Base-by-base conservation (phyloP, 306 rosid species). In the Carpinus viminea region DNA sequence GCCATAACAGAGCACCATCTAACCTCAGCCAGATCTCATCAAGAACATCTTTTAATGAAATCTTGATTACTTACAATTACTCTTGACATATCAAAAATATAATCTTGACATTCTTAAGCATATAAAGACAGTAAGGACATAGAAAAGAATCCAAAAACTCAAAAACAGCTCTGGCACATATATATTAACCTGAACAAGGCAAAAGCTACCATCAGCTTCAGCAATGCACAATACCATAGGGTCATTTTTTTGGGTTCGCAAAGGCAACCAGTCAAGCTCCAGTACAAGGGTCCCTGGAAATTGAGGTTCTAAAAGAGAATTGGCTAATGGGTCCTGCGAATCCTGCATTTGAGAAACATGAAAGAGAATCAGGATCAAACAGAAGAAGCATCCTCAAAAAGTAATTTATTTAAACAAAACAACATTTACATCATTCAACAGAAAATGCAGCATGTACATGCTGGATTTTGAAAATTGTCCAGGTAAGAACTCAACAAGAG, bases 201-300 rank as follows among this genome's bases (percentile, higher is more conserved):
- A 96, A 86, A 93, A 95, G 86, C 94, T 95, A 89, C 99, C 74
- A 90, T 95, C 99, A 76, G 97, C 96, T 82, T 98, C 99, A 75
- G 98, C 98, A 83, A 95, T 89, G 93, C 99, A 95, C 76, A 95
- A 86, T 52, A 93, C 93, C 77, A 91, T 77, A 41, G 99, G 99
- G 78, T 93, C 99, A 65, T 75, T 88, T 82, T 86, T 95, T 75
- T 85, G 87, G n/a, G 86, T 90, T 78, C 97, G 94, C 87, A 90
- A 72, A 86, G 98, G 98, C 88, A 95, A 86, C 98, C 99, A 95
- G 87, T 95, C 99, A 86, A 93, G 98, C 85, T 95, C 97, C 87
- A 91, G 87, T 17, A 91, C 98, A 64, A 91, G 97, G 76, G 97
- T 93, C 84, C 96, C 96, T 48, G 94, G 96, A 86, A 85, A 95